phyloP scores from a whole-genome alignment of 2,329 filamentous ascomycete genomes.

The Raffaelea albimanens region DNA sequence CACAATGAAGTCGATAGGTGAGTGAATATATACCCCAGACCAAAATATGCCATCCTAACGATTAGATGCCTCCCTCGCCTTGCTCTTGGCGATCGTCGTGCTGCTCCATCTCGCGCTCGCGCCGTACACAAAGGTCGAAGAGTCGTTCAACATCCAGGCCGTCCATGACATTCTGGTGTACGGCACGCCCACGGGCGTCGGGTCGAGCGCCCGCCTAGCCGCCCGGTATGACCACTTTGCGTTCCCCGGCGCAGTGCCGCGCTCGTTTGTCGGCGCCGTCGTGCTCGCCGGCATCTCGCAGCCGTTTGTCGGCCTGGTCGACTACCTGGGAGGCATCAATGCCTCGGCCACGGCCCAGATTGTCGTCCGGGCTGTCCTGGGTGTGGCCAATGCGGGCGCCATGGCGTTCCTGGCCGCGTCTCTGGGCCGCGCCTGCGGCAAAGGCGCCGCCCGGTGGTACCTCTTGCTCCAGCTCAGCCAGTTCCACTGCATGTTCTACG shows the following conservation, averaged over 20 bases:
- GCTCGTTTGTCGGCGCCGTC: conserved; percentile 79
- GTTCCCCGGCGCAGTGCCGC: conserved; percentile 84
- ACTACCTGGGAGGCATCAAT: conserved; percentile 24
- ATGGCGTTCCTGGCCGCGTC: conserved; percentile 57
- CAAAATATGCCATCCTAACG: too few species aligned
- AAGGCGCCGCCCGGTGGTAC: conserved; percentile 66
- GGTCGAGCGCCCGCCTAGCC: conserved; percentile 44
- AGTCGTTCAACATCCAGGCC: conserved; percentile 96
- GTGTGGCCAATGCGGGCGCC: conserved; percentile 61
- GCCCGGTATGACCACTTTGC: conserved; percentile 76
- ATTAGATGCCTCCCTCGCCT: conserved; percentile 38
- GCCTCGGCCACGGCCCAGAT: conserved; percentile 42
- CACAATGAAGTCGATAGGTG: conserved; percentile 5
- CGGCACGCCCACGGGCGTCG: conserved; percentile 53
- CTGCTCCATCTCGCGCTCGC: conserved; percentile 62
- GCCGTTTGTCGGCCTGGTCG: conserved; percentile 46
- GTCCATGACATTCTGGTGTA: conserved; percentile 80
- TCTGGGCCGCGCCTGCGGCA: conserved; percentile 60
- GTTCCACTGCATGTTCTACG: conserved; percentile 90
- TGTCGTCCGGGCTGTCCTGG: conserved; percentile 67
- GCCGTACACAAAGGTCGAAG: conserved; percentile 95
- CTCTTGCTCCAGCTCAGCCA: conserved; percentile 68
- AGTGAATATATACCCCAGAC: too few species aligned
- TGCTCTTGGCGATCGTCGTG: conserved; percentile 54
- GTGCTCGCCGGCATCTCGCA: conserved; percentile 64